A percentile compares a stretch with the other conserved stretches of the same genome.
These are phyloP conservation scores for Metschnikowia arizonensis DNA, from an alignment of 805 yeast genomes.

Conservation along the genomic window DNA sequence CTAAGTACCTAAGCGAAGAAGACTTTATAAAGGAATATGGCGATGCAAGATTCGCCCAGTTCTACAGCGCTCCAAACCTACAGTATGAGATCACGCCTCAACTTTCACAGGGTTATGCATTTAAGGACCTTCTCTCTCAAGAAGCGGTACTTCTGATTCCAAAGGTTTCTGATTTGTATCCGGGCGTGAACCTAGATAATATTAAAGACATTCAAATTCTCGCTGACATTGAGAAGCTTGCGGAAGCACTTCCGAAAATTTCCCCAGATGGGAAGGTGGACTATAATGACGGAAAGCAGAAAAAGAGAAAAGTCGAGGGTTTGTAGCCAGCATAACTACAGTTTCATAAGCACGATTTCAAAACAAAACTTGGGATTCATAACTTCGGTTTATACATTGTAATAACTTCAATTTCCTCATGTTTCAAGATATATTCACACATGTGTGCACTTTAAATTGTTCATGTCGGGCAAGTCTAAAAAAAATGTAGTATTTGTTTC, in stretches of 20 bases:
- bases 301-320: constrained; percentile 10
- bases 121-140: constrained; percentile 5
- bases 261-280: constrained; percentile 5
- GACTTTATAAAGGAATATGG: constrained; percentile 55
- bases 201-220: not conserved
- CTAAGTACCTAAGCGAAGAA: constrained; percentile 45
- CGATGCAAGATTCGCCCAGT: constrained; percentile 19
- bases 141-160: constrained; percentile 7
- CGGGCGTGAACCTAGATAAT: not conserved
- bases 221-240: constrained; percentile 4
- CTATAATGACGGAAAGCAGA: constrained; percentile 4
- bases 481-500: not conserved
- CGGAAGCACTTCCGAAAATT: constrained; percentile 10
- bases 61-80: constrained; percentile 8
- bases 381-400: too few relatives aligned
- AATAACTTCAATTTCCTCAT: not conserved
- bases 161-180: constrained; percentile 6
- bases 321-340: not conserved
- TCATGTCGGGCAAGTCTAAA: not conserved
- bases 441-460: not conserved
- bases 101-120: constrained; percentile 5
- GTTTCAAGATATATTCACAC: not conserved
- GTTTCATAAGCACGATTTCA: too few relatives aligned
- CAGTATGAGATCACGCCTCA: constrained; percentile 14
- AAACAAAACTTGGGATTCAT: too few relatives aligned